phyloP scores from a whole-genome alignment of 306 rosid genomes.

The Macrotyloma uniflorum region DNA sequence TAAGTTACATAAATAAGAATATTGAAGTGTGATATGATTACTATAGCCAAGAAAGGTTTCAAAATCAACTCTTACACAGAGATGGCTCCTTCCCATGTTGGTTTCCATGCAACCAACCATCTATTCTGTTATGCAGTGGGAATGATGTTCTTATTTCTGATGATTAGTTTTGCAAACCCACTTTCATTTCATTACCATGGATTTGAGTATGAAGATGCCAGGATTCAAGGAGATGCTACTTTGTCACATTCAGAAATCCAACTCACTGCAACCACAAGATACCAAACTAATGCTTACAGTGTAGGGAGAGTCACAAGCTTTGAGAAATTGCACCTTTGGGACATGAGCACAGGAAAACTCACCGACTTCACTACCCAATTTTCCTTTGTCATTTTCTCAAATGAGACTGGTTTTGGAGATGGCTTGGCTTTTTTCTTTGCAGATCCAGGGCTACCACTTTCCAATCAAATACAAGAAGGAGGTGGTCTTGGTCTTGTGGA shows the following conservation, averaged over 20 bases:
- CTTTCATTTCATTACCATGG: constrained; percentile 10
- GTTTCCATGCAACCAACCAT: background rate
- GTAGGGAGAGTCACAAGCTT: constrained; percentile 22
- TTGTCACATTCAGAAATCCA: background rate
- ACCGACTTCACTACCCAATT: background rate
- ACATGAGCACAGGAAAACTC: background rate
- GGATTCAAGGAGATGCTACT: background rate
- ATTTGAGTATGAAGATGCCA: background rate
- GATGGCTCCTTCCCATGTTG: background rate
- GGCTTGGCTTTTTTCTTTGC: constrained; percentile 22
- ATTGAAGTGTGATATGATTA: background rate
- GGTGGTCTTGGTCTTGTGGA: constrained; percentile 26
- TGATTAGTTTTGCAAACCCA: background rate
- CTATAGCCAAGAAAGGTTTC: background rate
- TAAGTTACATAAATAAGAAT: constrained; percentile 1
- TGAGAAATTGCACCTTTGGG: constrained; percentile 13
- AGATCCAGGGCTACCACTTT: constrained; percentile 10
- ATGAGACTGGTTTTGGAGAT: constrained; percentile 5
- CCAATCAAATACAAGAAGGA: background rate
- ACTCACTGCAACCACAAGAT: constrained; percentile 4
- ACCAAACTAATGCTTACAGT: constrained; percentile 2
- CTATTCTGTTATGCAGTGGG: background rate
- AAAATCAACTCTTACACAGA: background rate
- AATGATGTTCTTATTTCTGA: background rate
- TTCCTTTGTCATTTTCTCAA: constrained; percentile 11